A percentile compares a stretch with the other conserved stretches of the same genome.
Evolutionary conservation across 2,329 filamentous ascomycete genomes (phyloP).

Genomic region (Botrytis porri): DNA sequence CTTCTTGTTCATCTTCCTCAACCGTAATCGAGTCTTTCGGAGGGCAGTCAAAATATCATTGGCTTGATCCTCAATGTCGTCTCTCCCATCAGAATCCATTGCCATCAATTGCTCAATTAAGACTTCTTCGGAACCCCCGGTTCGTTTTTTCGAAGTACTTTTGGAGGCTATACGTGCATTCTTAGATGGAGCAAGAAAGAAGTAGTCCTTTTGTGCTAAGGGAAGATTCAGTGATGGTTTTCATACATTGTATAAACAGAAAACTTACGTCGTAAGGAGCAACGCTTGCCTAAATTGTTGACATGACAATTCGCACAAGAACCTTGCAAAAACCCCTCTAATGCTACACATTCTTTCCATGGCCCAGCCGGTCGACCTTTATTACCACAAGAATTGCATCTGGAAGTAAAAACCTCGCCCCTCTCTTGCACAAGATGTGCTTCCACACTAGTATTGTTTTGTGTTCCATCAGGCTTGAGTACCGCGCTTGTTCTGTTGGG

Average conservation of each 20-base stretch:
- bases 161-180: not conserved
- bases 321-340: not conserved
- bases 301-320: not conserved
- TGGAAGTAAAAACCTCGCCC: not conserved
- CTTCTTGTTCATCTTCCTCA: not conserved
- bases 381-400: not conserved
- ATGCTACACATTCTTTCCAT: not conserved
- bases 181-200: not conserved
- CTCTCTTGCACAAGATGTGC: not conserved
- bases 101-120: not conserved
- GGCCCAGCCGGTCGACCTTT: not conserved
- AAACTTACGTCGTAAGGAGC: not conserved
- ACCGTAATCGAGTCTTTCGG: not conserved
- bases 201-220: not conserved
- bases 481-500: not conserved
- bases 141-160: not conserved
- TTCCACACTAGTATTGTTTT: not conserved
- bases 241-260: not conserved
- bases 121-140: not conserved
- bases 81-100: not conserved
- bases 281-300: not conserved
- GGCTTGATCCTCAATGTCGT: not conserved
- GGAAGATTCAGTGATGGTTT: not conserved
- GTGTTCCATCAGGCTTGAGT: not conserved
- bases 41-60: not conserved